These are phyloP conservation scores for Rhododendron ovatum DNA, from an alignment of 148 eudicot genomes.

Conservation along the genomic window DNA sequence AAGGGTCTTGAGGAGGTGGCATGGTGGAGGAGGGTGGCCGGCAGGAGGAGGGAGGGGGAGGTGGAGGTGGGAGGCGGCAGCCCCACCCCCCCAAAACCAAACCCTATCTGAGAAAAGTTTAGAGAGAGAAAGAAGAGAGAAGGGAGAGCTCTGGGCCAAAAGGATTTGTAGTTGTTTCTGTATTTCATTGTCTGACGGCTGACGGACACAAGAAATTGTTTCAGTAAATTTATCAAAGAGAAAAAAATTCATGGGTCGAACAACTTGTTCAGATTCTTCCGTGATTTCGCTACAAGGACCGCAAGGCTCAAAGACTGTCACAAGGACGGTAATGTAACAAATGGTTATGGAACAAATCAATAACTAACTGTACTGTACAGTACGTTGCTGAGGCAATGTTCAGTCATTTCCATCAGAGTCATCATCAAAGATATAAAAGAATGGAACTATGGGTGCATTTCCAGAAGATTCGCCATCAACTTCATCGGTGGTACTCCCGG, in stretches of 20 bases:
- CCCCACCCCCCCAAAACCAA: too few species aligned
- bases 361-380: too few species aligned
- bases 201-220: too few species aligned
- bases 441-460: slow-evolving; percentile 25
- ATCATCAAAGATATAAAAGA: slow-evolving; percentile 49
- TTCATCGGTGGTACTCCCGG: slow-evolving; percentile 28
- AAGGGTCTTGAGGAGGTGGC: too few species aligned
- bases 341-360: background rate
- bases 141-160: too few species aligned
- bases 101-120: too few species aligned
- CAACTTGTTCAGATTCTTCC: too few species aligned
- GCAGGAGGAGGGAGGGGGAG: too few species aligned
- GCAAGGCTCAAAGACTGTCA: background rate
- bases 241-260: background rate
- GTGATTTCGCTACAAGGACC: background rate
- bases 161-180: too few species aligned
- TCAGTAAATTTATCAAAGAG: background rate
- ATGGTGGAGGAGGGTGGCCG: too few species aligned
- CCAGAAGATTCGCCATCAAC: slow-evolving; percentile 25
- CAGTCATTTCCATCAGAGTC: slow-evolving; percentile 46
- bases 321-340: background rate
- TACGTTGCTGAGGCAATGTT: background rate
- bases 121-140: too few species aligned
- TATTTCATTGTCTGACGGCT: background rate
- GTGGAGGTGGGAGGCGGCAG: too few species aligned